Percentiles rank a stretch among this genome's conserved stretches.
Conservation (phyloP, 164 flowering plant genomes). For the Warburgia ugandensis region DNA sequence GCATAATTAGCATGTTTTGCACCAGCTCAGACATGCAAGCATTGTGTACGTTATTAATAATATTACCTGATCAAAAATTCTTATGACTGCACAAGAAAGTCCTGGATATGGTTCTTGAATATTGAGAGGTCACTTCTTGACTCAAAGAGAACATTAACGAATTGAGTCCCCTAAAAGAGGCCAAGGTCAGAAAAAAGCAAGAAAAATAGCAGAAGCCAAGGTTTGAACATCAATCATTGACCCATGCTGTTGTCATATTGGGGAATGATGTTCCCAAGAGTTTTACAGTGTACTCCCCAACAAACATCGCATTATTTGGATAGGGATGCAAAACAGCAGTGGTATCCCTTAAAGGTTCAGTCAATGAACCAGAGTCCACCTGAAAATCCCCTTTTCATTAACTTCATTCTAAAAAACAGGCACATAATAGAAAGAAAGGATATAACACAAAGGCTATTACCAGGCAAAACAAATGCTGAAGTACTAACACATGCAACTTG, state of each 20-base stretch:
- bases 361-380: constrained; percentile 74
- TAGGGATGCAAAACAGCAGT: constrained; percentile 59
- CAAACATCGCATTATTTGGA: constrained; percentile 64
- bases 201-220: no score
- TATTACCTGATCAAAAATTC: constrained; percentile 97
- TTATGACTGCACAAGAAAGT: constrained; percentile 94
- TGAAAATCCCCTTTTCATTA: constrained; percentile 15
- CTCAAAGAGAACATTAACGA: constrained; percentile 80
- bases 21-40: no score
- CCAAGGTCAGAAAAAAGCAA: no score
- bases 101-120: constrained; percentile 79
- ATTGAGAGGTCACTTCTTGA: constrained; percentile 64
- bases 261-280: constrained; percentile 90
- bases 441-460: constrained; percentile 24
- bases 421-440: neutral
- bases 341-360: constrained; percentile 94
- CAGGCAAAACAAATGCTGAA: constrained; percentile 91
- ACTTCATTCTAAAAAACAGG: neutral
- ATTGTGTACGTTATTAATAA: no score
- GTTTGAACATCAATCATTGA: no score
- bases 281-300: constrained; percentile 83
- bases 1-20: no score
- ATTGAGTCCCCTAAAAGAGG: constrained; percentile 91
- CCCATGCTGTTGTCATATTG: constrained; percentile 88
- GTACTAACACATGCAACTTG: constrained; percentile 87